Base-by-base conservation (phyloP, 140 eudicot genomes). In the Senecio squalidus region DNA sequence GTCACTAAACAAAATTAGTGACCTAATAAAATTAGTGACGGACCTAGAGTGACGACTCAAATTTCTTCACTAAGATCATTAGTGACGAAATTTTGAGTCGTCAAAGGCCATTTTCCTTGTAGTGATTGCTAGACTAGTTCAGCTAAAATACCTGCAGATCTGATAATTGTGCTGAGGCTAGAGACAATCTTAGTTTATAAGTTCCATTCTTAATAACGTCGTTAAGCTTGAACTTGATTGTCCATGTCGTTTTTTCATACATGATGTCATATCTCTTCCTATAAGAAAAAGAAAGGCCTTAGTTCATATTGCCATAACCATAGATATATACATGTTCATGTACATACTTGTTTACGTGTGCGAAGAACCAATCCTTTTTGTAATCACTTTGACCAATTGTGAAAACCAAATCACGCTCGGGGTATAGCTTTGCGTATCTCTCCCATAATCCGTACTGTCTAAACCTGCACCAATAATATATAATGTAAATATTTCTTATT, bases 381-480 rank as follows among this genome's bases (percentile, higher is more conserved):
- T 79, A 80, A 60, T 80, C 78, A 55, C 69, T 78, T 33, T 65
- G 43, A 22, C 96, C 94, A 9, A 84, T 5, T 2, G 83, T 81
- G 91, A 66, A 88, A 23, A 58, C 68, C 60, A 57, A 78, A 78
- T 88, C 96, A 2, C 46, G 36, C 28, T 40, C 68, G 0, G 96
- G 96, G 68, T 88, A 72, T 24, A 74, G 17, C 16, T 48, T 79
- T 5, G 90, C 61, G 65, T 84, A 84, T 71, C 88, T 69, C 26
- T 88, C 90, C 96, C 96, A 88, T 44, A 84, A 63, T 2, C 96
- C 96, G 41, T 88, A 88, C 51, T 88, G 94, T 66, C 94, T 76
- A 68, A 33, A 88, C 82, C 90, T 88, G 67, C 46, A 16, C 4
- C 15, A 2, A 30, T 30, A 9, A 20, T 10, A 57, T 55, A 13